These are phyloP conservation scores for Monilinia laxa DNA, from an alignment of 2,329 filamentous ascomycete genomes.

Conservation along the genomic window DNA sequence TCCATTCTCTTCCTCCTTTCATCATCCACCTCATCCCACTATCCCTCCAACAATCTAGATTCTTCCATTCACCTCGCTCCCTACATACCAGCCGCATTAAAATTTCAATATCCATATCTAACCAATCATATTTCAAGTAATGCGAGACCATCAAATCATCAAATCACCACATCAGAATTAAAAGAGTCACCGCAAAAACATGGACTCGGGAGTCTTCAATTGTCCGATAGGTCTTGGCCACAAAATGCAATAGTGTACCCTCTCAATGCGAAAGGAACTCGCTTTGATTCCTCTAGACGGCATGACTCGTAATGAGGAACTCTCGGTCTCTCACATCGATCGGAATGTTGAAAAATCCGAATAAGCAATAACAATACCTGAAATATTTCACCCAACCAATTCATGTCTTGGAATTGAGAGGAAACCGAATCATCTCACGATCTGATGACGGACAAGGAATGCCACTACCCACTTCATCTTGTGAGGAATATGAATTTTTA, in stretches of 20 bases:
- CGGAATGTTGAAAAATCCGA: neutral
- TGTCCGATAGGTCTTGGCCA: neutral
- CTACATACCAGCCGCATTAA: neutral
- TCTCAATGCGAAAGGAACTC: too few relatives aligned
- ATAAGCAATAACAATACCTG: neutral
- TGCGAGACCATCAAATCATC: neutral
- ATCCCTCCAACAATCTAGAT: conserved; percentile 1
- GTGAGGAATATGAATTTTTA: neutral
- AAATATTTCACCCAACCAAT: too few relatives aligned
- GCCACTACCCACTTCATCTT: neutral
- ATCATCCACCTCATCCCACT: neutral
- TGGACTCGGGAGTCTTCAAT: neutral
- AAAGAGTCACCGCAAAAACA: too few relatives aligned
- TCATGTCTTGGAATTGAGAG: conserved; percentile 1
- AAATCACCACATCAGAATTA: too few relatives aligned
- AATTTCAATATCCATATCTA: neutral
- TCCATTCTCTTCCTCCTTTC: too few relatives aligned
- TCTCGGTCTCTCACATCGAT: too few relatives aligned
- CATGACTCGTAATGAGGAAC: neutral
- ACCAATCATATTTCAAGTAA: neutral
- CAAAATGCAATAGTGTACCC: neutral
- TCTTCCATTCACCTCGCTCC: neutral
- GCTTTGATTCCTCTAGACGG: too few relatives aligned
- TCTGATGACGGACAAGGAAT: neutral
- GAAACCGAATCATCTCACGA: neutral